Conservation (phyloP, 257 asterid species). For the Pogostemon cablin region DNA sequence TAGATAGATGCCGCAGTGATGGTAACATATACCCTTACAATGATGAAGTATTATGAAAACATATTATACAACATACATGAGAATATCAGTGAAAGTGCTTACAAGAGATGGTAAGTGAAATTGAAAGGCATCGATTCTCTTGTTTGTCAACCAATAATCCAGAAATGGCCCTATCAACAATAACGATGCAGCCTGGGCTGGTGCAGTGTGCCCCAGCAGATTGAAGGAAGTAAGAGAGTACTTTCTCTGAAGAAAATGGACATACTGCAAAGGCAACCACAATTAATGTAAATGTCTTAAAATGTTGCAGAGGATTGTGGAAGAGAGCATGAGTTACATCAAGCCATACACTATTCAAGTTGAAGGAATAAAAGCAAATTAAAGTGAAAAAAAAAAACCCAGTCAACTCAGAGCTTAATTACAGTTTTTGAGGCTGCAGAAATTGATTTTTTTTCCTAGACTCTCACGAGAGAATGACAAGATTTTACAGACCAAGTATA, state of each 20-base stretch:
- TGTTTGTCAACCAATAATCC: constrained; percentile 95
- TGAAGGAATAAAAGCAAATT: constrained; percentile 17
- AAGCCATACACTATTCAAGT: not conserved
- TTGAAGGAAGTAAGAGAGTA: constrained; percentile 94
- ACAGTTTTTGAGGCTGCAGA: constrained; percentile 23
- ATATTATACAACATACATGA: constrained; percentile 1
- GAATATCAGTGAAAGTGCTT: constrained; percentile 42
- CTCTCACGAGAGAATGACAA: not conserved
- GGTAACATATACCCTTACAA: constrained; percentile 9
- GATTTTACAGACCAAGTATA: constrained; percentile 15
- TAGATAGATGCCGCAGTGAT: constrained; percentile 11
- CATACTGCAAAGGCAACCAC: constrained; percentile 71
- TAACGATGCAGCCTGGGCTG: constrained; percentile 92
- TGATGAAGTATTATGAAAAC: not conserved
- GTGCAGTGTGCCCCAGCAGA: constrained; percentile 98
- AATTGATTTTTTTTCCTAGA: not conserved
- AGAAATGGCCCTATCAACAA: constrained; percentile 83
- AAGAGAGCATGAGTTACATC: not conserved
- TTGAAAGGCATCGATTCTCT: constrained; percentile 75
- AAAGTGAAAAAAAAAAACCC: constrained; percentile 27
- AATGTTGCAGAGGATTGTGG: constrained; percentile 25
- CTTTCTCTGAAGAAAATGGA: constrained; percentile 93
- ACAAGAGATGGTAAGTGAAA: constrained; percentile 69
- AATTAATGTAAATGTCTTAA: constrained; percentile 22
- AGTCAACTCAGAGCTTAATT: constrained; percentile 3